A percentile compares a stretch with the other conserved stretches of the same genome.
Evolutionary conservation across 352 stramenopile genomes (phyloP).

Genomic region (Globisporangium cystogenes): DNA sequence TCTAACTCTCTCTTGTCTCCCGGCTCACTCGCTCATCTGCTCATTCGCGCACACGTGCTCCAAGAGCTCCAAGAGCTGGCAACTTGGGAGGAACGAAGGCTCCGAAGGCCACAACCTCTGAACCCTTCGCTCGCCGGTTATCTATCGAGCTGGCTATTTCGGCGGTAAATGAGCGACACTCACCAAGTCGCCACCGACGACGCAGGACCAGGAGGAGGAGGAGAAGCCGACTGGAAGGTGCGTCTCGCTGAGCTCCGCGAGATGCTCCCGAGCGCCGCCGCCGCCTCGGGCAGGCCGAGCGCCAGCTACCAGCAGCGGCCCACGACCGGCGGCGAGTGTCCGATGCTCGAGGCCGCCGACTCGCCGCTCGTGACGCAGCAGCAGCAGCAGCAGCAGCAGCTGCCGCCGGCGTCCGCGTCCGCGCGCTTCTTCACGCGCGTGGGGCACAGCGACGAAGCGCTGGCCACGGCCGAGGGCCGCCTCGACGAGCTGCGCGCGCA

Average conservation of each 20-base stretch:
- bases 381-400: background rate
- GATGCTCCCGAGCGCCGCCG: slow-evolving; percentile 7
- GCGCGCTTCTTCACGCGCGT: slow-evolving; percentile 13
- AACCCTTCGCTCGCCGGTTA: no score
- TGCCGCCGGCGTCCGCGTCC: slow-evolving; percentile 6
- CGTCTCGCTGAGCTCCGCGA: slow-evolving; percentile 12
- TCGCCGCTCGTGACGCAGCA: background rate
- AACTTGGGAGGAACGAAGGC: no score
- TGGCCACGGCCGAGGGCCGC: slow-evolving; percentile 45
- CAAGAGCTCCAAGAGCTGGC: no score
- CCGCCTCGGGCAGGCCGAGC: background rate
- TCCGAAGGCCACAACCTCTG: no score
- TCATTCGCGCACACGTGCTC: background rate
- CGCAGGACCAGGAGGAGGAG: no score
- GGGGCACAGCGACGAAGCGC: slow-evolving; percentile 26
- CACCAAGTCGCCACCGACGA: no score
- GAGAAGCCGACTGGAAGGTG: slow-evolving; percentile 11
- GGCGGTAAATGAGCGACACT: no score
- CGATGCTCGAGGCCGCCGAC: slow-evolving; percentile 14
- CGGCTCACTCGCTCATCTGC: background rate
- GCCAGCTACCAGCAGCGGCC: slow-evolving; percentile 7
- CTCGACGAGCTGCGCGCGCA: slow-evolving; percentile 52
- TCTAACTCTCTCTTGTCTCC: background rate
- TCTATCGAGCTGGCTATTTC: no score
- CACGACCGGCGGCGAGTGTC: slow-evolving; percentile 8